Base-by-base conservation (phyloP, 1,284 basidiomycete genomes). In the Microbotryomycetes sp. region DNA sequence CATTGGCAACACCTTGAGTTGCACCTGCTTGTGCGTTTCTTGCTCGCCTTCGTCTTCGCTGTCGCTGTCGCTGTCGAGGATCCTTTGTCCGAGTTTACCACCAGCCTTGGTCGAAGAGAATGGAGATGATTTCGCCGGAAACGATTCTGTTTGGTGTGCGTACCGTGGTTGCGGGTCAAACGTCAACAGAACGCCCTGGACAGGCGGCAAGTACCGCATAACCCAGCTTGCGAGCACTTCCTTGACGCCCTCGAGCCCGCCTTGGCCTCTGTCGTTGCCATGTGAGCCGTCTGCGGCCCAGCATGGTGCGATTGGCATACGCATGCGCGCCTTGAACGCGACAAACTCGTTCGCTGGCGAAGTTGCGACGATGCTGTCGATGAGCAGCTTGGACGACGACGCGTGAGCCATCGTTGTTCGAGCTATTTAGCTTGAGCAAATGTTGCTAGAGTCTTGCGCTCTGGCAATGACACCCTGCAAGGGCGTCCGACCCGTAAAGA, bases 191-290 rank as follows among this genome's bases (percentile, higher is more conserved):
- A 98, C 91, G 62, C 91, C 92, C 57, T 83, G 81, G 52, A 97
- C 79, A 24, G 89, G 85, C 24, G 89, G 87, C 51, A 94, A 84
- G 76, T 97, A 94, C 76, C 89, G 83, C 91, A 96, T 94, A 26
- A 94, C 78, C 86, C 93, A 87, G 11, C 87, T 88, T 74, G 96
- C 90, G 28, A 97, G 78, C 81, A 91, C 85, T 76, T 97, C 91
- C 70, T 86, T 82, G 15, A 85, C 88, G 11, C 92, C 92, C 21
- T 67, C 65, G 52, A 65, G 59, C 5, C 65, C 65, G 1, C 54
- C 65, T 45, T 54, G 45, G 6, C 56, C 52, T 15, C 18, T 23
- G 2, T 15, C 46, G 30, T 47, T 56, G 1, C 35, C 54, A 3
- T 41, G 21, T 9, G 56, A 48, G 76, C 78, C 28, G 81, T 78